phyloP scores from a whole-genome alignment of 139 green algal species.

The Ettlia oleoabundans region DNA sequence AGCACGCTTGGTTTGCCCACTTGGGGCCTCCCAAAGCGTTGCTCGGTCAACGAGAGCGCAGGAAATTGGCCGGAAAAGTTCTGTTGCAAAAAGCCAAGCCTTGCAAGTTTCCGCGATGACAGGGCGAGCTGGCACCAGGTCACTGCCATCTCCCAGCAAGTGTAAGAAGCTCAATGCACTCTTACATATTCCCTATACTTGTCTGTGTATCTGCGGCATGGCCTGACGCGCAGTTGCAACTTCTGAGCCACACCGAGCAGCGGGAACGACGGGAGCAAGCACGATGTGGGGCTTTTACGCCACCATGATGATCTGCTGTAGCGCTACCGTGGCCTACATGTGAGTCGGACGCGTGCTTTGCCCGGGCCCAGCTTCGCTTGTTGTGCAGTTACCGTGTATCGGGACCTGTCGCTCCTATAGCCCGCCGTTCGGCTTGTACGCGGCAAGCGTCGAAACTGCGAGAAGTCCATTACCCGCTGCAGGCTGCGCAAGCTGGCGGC shows the following conservation, averaged over 20 bases:
- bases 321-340: constrained; percentile 26
- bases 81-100: neutral
- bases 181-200: too few relatives aligned
- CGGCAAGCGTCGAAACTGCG: too few relatives aligned
- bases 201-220: too few relatives aligned
- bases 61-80: too few relatives aligned
- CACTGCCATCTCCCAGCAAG: too few relatives aligned
- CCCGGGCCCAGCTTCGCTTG: neutral
- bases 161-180: too few relatives aligned
- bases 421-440: neutral
- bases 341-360: constrained; percentile 12
- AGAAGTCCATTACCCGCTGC: neutral
- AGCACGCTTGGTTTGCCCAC: neutral
- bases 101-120: neutral
- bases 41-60: too few relatives aligned
- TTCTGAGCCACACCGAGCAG: too few relatives aligned
- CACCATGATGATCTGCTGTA: constrained; percentile 16
- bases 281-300: constrained; percentile 57
- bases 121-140: neutral
- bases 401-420: too few relatives aligned
- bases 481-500: constrained; percentile 58
- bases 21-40: neutral
- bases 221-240: too few relatives aligned
- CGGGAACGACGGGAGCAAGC: too few relatives aligned
- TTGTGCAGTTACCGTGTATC: too few relatives aligned